phyloP scores from a whole-genome alignment of 202 grass and related monocot genomes.

The Setaria viridis region DNA sequence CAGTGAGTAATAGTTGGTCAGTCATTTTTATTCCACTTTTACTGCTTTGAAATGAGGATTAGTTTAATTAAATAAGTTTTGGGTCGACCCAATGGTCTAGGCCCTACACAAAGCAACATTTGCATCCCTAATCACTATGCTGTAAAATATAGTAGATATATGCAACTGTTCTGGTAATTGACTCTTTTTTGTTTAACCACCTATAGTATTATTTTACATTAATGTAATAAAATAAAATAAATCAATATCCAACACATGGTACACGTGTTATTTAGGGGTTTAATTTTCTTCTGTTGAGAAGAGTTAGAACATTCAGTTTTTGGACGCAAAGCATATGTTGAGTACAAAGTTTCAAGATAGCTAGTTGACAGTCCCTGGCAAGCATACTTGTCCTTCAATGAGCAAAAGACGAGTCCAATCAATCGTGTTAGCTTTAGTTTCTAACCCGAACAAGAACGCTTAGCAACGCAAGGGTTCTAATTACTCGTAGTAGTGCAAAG shows the following conservation, averaged over 20 bases:
- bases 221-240: not conserved
- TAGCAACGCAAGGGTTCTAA: not conserved
- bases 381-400: conserved; percentile 3
- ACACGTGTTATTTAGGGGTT: not conserved
- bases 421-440: not conserved
- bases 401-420: not conserved
- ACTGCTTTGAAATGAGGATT: too few relatives aligned
- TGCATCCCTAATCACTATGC: not conserved
- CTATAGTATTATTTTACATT: too few relatives aligned
- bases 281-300: not conserved
- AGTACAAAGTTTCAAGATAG: too few relatives aligned
- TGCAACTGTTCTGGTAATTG: too few relatives aligned
- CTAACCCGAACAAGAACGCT: not conserved
- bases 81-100: not conserved
- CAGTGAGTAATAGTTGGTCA: too few relatives aligned
- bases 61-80: not conserved
- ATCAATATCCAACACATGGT: not conserved
- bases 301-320: not conserved
- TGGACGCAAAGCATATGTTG: not conserved
- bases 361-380: not conserved
- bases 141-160: not conserved
- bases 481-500: conserved; percentile 16
- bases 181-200: too few relatives aligned
- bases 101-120: not conserved
- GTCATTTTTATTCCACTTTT: not conserved